Base-by-base conservation (phyloP, 345 rosid genomes). In the Ceriops tagal region DNA sequence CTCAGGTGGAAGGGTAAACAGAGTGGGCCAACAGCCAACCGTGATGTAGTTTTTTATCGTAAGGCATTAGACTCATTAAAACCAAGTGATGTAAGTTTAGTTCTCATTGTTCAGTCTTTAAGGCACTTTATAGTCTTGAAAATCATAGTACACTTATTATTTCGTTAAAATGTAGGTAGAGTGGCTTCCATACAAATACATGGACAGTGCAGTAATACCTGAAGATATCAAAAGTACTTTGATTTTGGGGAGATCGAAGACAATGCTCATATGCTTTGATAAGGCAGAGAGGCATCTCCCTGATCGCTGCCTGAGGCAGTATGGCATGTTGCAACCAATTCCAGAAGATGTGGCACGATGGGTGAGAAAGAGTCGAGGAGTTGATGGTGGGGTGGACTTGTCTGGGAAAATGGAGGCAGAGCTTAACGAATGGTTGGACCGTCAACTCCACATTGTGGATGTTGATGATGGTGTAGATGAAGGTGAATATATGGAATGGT, bases 271-370 rank as follows among this genome's bases (percentile, higher is more conserved):
- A 71, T 93, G 97, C 75, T 93, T 91, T 69, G 98, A 91, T 80
- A 93, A 93, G 91, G 97, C 98, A 21, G 98, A 93, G 83, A 89
- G 99, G 75, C 99, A 95, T 78, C 92, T 95, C 6, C 96, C 99
- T 70, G 90, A 92, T 81, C 99, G 99, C 66, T 90, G 97, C 76
- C 80, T 91, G 47, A 87, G 96, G 80, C 99, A 95, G 61, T 89
- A 84, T 71, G 93, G 88, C 55, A 77, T 84, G 85, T 70, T 75
- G 60, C 99, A 91, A 81, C 78, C 85, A 20, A 87, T 95, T 70
- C 99, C 99, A 1, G 92, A 83, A 68, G 92, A 88, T 71, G 99
- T 95, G 73, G 83, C 68, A 31, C 90, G 76, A 70, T 93, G 98
- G 98, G 88, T 91, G 70, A 84, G 99, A 81, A 95, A 91, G 82